Percentiles rank a stretch among this genome's conserved stretches.
Evolutionary conservation across 768 basidiomycete species (phyloP).

Genomic region (Chiua virens): DNA sequence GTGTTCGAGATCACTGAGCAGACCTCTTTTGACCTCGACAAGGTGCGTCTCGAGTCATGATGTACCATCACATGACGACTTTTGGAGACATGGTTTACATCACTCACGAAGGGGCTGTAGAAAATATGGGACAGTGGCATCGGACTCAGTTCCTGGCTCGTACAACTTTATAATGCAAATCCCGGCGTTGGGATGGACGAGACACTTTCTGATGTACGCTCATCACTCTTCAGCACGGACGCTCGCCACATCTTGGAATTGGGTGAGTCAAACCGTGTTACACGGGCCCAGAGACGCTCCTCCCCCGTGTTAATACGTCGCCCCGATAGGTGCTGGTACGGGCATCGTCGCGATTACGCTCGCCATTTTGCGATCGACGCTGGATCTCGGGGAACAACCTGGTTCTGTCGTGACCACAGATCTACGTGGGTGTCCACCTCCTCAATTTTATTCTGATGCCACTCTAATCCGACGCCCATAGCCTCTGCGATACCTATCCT

Average conservation of each 20-base stretch:
- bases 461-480: conserved; percentile 29
- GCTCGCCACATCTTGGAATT: conserved; percentile 61
- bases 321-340: conserved; percentile 71
- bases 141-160: conserved; percentile 79
- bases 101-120: conserved; percentile 43
- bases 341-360: conserved; percentile 77
- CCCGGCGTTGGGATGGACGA: too few relatives aligned
- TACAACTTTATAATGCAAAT: conserved; percentile 34
- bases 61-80: too few relatives aligned
- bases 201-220: conserved; percentile 21
- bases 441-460: background rate
- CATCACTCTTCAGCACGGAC: conserved; percentile 41
- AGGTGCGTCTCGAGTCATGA: conserved; percentile 48
- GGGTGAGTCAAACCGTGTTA: conserved; percentile 41
- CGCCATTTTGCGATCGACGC: conserved; percentile 50
- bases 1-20: conserved; percentile 66
- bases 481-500: conserved; percentile 82
- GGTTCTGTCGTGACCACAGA: conserved; percentile 64
- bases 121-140: conserved; percentile 98
- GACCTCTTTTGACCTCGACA: conserved; percentile 90
- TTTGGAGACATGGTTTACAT: background rate
- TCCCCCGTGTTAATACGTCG: background rate
- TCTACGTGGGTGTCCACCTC: conserved; percentile 50
- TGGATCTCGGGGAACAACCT: conserved; percentile 16
- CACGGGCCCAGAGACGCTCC: too few relatives aligned